Evolutionary conservation across 352 stramenopile genomes (phyloP).

Genomic region (Phytophthora sansomeana): DNA sequence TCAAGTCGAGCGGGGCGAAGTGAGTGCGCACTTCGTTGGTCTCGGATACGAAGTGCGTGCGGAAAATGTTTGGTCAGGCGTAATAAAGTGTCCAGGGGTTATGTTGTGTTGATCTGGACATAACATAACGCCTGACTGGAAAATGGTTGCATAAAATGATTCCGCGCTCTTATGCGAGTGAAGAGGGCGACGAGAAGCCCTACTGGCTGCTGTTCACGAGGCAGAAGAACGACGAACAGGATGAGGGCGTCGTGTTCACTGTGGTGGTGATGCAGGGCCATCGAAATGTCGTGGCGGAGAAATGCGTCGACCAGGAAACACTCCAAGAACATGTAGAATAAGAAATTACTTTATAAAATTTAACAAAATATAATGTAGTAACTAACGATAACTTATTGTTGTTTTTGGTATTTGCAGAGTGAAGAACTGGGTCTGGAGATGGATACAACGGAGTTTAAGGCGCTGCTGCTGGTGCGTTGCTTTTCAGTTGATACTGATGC

Average conservation of each 20-base stretch:
- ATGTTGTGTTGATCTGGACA: neutral
- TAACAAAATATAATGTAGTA: neutral
- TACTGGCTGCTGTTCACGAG: conserved; percentile 60
- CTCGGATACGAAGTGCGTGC: neutral
- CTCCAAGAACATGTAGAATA: conserved; percentile 48
- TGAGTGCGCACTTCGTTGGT: too few species aligned
- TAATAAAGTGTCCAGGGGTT: neutral
- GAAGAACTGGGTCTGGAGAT: conserved; percentile 72
- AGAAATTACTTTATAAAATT: neutral
- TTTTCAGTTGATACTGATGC: neutral
- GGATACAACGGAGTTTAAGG: conserved; percentile 36
- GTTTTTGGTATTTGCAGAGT: conserved; percentile 33
- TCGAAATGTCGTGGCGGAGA: conserved; percentile 45
- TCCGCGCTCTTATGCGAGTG: conserved; percentile 48
- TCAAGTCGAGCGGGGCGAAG: neutral
- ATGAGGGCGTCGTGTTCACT: conserved; percentile 42
- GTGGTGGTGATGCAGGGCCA: conserved; percentile 23
- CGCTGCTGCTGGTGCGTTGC: conserved; percentile 44
- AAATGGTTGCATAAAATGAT: conserved; percentile 18
- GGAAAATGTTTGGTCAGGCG: neutral
- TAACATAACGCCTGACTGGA: neutral
- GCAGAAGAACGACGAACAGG: conserved; percentile 11
- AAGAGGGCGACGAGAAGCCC: conserved; percentile 5
- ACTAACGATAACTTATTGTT: neutral
- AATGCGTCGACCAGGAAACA: conserved; percentile 31